phyloP scores from a whole-genome alignment of 345 rosid species.

The Ceriops decandra region DNA sequence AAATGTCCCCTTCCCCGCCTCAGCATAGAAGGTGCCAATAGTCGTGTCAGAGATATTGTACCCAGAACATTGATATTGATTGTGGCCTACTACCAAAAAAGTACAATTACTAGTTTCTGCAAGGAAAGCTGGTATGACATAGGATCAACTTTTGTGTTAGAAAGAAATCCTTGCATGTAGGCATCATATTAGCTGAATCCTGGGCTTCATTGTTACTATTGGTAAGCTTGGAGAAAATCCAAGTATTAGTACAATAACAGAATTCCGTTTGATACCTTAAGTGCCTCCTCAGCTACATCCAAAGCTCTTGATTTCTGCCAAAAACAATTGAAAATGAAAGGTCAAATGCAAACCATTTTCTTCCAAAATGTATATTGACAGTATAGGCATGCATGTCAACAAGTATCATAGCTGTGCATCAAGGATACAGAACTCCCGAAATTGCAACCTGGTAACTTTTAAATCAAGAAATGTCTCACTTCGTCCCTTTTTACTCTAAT shows the following conservation, averaged over 20 bases:
- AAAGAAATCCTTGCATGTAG: background rate
- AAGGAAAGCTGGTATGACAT: background rate
- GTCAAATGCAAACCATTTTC: slow-evolving; percentile 1
- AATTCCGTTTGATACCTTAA: slow-evolving; percentile 47
- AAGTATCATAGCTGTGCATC: background rate
- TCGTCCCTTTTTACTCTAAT: too few species aligned
- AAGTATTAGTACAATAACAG: slow-evolving; percentile 1
- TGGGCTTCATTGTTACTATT: background rate
- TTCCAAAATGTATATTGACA: background rate
- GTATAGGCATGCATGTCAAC: background rate
- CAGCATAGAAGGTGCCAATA: slow-evolving; percentile 74
- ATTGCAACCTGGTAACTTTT: too few species aligned
- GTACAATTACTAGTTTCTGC: background rate
- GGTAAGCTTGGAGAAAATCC: background rate
- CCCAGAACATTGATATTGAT: slow-evolving; percentile 81
- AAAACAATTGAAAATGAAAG: background rate
- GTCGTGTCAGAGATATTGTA: slow-evolving; percentile 77
- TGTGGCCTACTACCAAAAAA: slow-evolving; percentile 54
- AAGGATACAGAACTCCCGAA: too few species aligned
- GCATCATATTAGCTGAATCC: background rate
- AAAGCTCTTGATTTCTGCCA: slow-evolving; percentile 76
- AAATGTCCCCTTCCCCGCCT: slow-evolving; percentile 81
- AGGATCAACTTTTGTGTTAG: background rate
- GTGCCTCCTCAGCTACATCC: slow-evolving; percentile 67
- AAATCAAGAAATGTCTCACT: too few species aligned